A percentile compares a stretch with the other conserved stretches of the same genome.
These are phyloP conservation scores for Fonsecaea multimorphosa DNA, from an alignment of 2,329 filamentous ascomycete species.

Conservation along the genomic window DNA sequence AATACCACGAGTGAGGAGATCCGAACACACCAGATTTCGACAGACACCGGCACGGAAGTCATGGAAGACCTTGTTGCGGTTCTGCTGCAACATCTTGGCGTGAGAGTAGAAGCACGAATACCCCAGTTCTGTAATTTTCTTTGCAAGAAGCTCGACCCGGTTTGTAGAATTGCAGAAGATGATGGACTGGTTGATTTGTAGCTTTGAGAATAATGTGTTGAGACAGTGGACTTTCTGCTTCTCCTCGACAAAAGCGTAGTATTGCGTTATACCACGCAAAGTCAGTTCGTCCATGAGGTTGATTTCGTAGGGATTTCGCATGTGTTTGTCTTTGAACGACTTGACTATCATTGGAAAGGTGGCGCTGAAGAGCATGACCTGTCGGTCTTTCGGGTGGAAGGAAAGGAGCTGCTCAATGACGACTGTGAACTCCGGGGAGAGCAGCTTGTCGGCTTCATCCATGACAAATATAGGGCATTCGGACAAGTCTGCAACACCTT, in stretches of 20 bases:
- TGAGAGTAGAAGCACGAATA: constrained; percentile 99
- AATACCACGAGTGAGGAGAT: constrained; percentile 96
- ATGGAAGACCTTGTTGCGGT: constrained; percentile 97
- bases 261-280: constrained; percentile 96
- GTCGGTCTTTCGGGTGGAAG: constrained; percentile 95
- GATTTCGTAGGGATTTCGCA: constrained; percentile 95
- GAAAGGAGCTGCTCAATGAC: constrained; percentile 95
- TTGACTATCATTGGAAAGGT: constrained; percentile 98
- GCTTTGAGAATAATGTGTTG: constrained; percentile 97
- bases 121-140: constrained; percentile 98
- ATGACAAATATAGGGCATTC: constrained; percentile 98
- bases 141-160: constrained; percentile 93
- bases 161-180: constrained; percentile 99
- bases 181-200: constrained; percentile 99
- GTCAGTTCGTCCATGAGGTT: constrained; percentile 99
- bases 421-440: constrained; percentile 95
- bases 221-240: constrained; percentile 99
- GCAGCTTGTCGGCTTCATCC: constrained; percentile 98
- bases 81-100: constrained; percentile 95
- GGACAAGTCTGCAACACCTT: constrained; percentile 93
- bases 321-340: constrained; percentile 97
- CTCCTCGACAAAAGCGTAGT: constrained; percentile 98
- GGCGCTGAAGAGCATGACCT: constrained; percentile 99
- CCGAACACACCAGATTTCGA: constrained; percentile 96
- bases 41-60: constrained; percentile 98